These are phyloP conservation scores for Rauvolfia tetraphylla DNA, from an alignment of 257 asterid species.

Conservation along the genomic window DNA sequence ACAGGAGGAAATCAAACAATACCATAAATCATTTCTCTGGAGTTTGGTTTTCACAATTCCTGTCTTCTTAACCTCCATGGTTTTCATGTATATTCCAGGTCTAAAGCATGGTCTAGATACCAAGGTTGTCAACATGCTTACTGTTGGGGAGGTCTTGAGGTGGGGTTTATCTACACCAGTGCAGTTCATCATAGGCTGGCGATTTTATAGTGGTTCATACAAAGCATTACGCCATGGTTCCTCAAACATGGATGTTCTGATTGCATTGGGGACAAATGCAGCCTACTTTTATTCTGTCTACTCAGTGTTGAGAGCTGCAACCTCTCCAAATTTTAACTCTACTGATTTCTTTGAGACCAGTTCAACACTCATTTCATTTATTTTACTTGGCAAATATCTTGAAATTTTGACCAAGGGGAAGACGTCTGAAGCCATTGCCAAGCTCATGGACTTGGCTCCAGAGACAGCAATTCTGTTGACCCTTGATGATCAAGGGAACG, in stretches of 20 bases:
- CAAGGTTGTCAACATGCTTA: slow-evolving; percentile 37
- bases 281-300: slow-evolving; percentile 47
- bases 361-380: slow-evolving; percentile 44
- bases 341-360: slow-evolving; percentile 50
- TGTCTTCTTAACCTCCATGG: slow-evolving; percentile 39
- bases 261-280: slow-evolving; percentile 47
- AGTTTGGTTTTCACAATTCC: slow-evolving; percentile 42
- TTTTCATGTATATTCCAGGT: slow-evolving; percentile 42
- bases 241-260: slow-evolving; percentile 47
- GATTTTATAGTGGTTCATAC: slow-evolving; percentile 40
- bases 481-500: slow-evolving; percentile 38
- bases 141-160: slow-evolving; percentile 33
- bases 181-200: slow-evolving; percentile 41
- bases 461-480: slow-evolving; percentile 31
- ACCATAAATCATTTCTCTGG: slow-evolving; percentile 34
- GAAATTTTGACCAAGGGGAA: slow-evolving; percentile 43
- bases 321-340: slow-evolving; percentile 30
- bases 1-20: slow-evolving; percentile 30
- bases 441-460: slow-evolving; percentile 69
- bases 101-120: slow-evolving; percentile 34
- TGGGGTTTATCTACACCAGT: slow-evolving; percentile 41
- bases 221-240: slow-evolving; percentile 38
- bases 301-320: slow-evolving; percentile 42
- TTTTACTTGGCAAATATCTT: slow-evolving; percentile 43
- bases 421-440: slow-evolving; percentile 46